Conservation (phyloP, 2,329 filamentous ascomycete genomes). For the Pestalotiopsis sp. region DNA sequence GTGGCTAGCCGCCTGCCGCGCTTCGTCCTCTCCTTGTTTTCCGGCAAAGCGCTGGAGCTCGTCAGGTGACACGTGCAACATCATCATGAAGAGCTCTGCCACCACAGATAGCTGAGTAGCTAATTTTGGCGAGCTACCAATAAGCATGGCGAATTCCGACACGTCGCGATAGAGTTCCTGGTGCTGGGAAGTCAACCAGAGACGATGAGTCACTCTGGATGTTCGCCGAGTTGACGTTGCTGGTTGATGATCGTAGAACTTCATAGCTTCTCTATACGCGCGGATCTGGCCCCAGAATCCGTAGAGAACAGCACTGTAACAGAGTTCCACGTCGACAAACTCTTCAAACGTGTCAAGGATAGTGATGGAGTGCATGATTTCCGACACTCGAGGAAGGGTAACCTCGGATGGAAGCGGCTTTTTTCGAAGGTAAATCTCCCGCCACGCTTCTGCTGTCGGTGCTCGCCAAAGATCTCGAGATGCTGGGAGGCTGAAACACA, state of each 20-base stretch:
- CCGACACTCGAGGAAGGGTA: constrained; percentile 24
- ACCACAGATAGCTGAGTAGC: constrained; percentile 24
- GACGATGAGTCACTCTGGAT: constrained; percentile 22
- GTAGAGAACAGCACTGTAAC: constrained; percentile 29
- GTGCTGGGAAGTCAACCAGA: constrained; percentile 33
- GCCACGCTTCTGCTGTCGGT: constrained; percentile 27
- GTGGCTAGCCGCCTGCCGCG: constrained; percentile 21
- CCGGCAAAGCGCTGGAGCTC: constrained; percentile 30
- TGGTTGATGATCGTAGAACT: constrained; percentile 25
- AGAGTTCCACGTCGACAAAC: constrained; percentile 33
- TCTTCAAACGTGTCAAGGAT: constrained; percentile 24
- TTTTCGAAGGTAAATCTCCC: constrained; percentile 27
- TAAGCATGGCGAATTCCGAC: constrained; percentile 25
- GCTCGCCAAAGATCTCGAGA: constrained; percentile 30
- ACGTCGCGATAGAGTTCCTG: constrained; percentile 34
- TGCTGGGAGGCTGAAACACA: constrained; percentile 27
- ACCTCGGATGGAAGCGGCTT: constrained; percentile 16
- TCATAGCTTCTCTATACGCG: constrained; percentile 33
- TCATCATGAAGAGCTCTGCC: constrained; percentile 30
- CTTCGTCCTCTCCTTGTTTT: constrained; percentile 32
- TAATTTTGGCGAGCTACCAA: constrained; percentile 18
- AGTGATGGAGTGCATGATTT: constrained; percentile 25
- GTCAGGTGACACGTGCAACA: constrained; percentile 30
- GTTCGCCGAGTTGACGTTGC: not conserved
- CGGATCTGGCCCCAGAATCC: constrained; percentile 36